phyloP scores from a whole-genome alignment of 768 basidiomycete genomes.

The Pleurotus tuoliensis region DNA sequence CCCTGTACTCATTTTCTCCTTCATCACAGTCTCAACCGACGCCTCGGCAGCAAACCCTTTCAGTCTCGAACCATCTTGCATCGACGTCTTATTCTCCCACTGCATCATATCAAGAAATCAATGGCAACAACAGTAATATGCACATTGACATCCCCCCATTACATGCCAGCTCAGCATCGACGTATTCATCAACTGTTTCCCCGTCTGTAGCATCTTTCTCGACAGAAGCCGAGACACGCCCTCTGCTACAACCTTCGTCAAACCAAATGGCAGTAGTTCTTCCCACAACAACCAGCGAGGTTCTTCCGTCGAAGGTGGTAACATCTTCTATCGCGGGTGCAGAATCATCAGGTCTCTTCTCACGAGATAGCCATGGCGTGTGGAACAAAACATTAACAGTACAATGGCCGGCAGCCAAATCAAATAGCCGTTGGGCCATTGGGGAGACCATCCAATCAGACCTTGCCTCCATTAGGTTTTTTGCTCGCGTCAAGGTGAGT shows the following conservation, averaged over 20 bases:
- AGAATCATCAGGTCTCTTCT: slow-evolving; percentile 58
- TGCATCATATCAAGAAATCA: slow-evolving; percentile 20
- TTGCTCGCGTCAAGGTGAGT: slow-evolving; percentile 63
- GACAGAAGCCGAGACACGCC: slow-evolving; percentile 18
- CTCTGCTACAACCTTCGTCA: slow-evolving; percentile 11
- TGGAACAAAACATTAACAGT: slow-evolving; percentile 65
- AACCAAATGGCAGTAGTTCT: slow-evolving; percentile 25
- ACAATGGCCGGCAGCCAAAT: slow-evolving; percentile 69
- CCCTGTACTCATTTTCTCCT: slow-evolving; percentile 17
- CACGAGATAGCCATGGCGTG: slow-evolving; percentile 50
- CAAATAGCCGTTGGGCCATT: slow-evolving; percentile 71
- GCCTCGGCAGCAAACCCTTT: slow-evolving; percentile 15
- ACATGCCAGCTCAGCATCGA: slow-evolving; percentile 26
- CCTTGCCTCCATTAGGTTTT: slow-evolving; percentile 64
- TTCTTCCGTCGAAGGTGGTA: slow-evolving; percentile 34
- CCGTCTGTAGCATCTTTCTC: slow-evolving; percentile 5
- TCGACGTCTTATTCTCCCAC: slow-evolving; percentile 24
- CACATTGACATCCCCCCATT: slow-evolving; percentile 16
- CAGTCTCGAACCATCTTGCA: slow-evolving; percentile 16
- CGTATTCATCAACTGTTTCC: slow-evolving; percentile 19
- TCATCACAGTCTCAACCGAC: slow-evolving; percentile 19
- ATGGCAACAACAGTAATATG: slow-evolving; percentile 9
- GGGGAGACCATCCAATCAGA: slow-evolving; percentile 73
- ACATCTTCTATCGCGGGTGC: slow-evolving; percentile 52
- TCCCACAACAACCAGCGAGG: slow-evolving; percentile 14